These are phyloP conservation scores for Inga oerstediana DNA, from an alignment of 306 rosid species.

Conservation along the genomic window DNA sequence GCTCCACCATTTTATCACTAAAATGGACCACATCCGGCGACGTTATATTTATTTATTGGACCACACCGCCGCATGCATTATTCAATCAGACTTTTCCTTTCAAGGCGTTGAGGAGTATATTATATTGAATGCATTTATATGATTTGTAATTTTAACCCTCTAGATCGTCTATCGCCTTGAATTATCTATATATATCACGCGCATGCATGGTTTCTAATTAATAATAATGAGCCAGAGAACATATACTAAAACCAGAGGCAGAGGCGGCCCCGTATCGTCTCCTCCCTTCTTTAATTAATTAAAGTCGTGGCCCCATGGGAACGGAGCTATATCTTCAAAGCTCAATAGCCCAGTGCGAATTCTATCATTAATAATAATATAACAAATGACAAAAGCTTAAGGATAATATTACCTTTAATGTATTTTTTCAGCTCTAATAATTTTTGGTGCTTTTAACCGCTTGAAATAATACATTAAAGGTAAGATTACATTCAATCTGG, in stretches of 20 bases:
- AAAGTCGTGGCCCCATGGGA: neutral
- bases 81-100: neutral
- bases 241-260: too few relatives aligned
- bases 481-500: too few relatives aligned
- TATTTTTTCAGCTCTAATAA: too few relatives aligned
- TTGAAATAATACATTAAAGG: too few relatives aligned
- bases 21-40: constrained; percentile 31
- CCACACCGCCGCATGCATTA: neutral
- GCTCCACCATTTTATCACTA: constrained; percentile 27
- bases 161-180: neutral
- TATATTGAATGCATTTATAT: neutral
- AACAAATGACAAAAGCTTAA: neutral
- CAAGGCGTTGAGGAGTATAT: neutral
- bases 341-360: neutral
- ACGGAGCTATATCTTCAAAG: neutral
- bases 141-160: neutral
- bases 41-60: neutral
- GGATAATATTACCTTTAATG: too few relatives aligned
- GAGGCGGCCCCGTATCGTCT: neutral
- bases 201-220: neutral
- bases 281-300: neutral
- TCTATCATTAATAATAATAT: neutral
- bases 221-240: neutral
- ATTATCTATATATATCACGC: neutral
- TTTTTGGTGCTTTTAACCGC: too few relatives aligned